These are phyloP conservation scores for Hypoxylon sp. DNA, from an alignment of 2,329 filamentous ascomycete genomes.

Conservation along the genomic window DNA sequence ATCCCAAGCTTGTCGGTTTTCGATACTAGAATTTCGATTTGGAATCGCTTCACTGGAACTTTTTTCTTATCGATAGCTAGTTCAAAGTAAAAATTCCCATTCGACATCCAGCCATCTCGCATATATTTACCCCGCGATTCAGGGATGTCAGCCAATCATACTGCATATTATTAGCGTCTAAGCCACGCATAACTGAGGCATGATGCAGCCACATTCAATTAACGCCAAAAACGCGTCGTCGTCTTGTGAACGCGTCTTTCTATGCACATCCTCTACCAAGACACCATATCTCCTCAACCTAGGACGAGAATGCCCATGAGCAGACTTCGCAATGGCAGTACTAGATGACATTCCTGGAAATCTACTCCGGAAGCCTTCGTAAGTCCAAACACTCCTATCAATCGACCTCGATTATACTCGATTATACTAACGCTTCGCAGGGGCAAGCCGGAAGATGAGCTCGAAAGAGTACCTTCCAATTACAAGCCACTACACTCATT, in stretches of 20 bases:
- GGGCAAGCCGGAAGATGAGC: conserved; percentile 54
- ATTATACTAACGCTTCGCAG: conserved; percentile 49
- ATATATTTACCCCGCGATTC: conserved; percentile 48
- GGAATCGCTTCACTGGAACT: conserved; percentile 25
- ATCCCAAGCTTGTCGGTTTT: not conserved
- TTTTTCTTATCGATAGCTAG: conserved; percentile 39
- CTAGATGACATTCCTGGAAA: conserved; percentile 59
- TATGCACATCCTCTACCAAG: conserved; percentile 13
- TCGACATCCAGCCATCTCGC: not conserved
- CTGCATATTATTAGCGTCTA: not conserved
- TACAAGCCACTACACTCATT: conserved; percentile 86
- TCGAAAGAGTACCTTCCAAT: conserved; percentile 65
- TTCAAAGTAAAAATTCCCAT: conserved; percentile 8
- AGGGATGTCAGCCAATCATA: conserved; percentile 44
- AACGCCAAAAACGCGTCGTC: conserved; percentile 55
- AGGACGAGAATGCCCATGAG: conserved; percentile 17
- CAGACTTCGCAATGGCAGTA: conserved; percentile 55
- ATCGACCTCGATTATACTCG: not conserved
- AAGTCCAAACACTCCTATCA: conserved; percentile 44
- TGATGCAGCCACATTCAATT: conserved; percentile 49
- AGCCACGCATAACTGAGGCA: conserved; percentile 13
- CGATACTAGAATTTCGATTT: not conserved
- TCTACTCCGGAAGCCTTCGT: conserved; percentile 65
- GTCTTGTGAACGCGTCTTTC: conserved; percentile 33
- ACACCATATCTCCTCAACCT: conserved; percentile 11